These are phyloP conservation scores for Penicillium fuscoglaucum DNA, from an alignment of 2,329 filamentous ascomycete genomes.

Conservation along the genomic window DNA sequence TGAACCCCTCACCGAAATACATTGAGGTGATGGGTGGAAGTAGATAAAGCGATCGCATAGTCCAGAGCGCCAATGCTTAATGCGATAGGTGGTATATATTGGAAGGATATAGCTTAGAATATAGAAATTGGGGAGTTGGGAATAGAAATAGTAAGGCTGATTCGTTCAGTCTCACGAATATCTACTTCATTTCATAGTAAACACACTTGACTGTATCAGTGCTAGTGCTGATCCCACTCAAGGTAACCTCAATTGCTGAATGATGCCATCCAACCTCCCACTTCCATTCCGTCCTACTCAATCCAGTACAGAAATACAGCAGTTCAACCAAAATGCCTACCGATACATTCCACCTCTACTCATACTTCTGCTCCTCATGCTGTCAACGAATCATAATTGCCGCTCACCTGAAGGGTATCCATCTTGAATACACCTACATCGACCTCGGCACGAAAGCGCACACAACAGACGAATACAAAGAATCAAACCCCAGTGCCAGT, in stretches of 20 bases:
- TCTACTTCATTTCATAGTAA: neutral
- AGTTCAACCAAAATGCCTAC: neutral
- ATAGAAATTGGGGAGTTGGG: neutral
- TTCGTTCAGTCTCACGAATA: neutral
- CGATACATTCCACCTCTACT: neutral
- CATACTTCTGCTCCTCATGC: neutral
- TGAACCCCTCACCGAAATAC: no score
- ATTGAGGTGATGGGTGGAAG: neutral
- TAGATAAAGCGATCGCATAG: neutral
- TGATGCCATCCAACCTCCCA: neutral
- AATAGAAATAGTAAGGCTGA: neutral
- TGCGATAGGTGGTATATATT: neutral
- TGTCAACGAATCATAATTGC: neutral
- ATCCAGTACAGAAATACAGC: neutral
- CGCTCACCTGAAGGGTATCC: neutral
- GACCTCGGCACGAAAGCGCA: neutral
- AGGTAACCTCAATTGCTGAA: neutral
- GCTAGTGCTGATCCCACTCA: neutral
- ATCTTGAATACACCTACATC: neutral
- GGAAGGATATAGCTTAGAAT: neutral
- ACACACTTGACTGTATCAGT: neutral
- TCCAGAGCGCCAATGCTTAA: neutral
- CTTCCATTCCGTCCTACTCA: neutral
- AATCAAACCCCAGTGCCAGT: neutral
- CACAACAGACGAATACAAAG: neutral